Evolutionary conservation across 345 rosid genomes (phyloP).

Genomic region (Syzygium oleosum): DNA sequence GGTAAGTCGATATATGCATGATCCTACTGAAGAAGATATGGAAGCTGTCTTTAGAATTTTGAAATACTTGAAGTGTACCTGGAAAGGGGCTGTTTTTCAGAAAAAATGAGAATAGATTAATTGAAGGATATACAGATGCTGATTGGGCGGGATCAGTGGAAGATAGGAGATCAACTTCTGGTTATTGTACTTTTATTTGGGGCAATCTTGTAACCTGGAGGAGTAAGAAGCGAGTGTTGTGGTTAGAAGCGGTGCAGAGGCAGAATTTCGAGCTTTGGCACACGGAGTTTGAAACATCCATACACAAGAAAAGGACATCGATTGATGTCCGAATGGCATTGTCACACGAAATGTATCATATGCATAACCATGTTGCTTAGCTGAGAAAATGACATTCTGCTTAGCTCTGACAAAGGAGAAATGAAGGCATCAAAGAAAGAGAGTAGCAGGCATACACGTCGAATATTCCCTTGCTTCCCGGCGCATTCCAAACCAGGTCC

Average conservation of each 20-base stretch:
- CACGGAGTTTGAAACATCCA: neutral
- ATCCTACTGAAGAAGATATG: neutral
- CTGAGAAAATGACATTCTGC: neutral
- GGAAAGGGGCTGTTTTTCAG: neutral
- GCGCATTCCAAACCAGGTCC: slow-evolving; percentile 72
- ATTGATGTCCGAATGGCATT: neutral
- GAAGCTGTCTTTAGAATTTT: neutral
- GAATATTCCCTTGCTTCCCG: slow-evolving; percentile 70
- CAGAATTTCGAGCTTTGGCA: neutral
- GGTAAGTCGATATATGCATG: neutral
- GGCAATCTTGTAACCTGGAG: neutral
- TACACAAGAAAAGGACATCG: neutral
- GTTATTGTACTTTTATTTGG: neutral
- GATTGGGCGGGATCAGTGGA: neutral
- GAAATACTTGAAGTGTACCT: neutral
- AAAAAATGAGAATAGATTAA: neutral
- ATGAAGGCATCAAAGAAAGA: neutral
- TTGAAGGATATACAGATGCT: neutral
- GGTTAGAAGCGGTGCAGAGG: neutral
- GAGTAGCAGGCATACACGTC: slow-evolving; percentile 61
- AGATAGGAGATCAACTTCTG: neutral
- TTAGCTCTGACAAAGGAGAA: neutral
- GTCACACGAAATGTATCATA: neutral
- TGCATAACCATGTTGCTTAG: neutral
- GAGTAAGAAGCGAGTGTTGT: neutral